phyloP scores from a whole-genome alignment of 129 eudicot species.

The Glebionis coronaria region DNA sequence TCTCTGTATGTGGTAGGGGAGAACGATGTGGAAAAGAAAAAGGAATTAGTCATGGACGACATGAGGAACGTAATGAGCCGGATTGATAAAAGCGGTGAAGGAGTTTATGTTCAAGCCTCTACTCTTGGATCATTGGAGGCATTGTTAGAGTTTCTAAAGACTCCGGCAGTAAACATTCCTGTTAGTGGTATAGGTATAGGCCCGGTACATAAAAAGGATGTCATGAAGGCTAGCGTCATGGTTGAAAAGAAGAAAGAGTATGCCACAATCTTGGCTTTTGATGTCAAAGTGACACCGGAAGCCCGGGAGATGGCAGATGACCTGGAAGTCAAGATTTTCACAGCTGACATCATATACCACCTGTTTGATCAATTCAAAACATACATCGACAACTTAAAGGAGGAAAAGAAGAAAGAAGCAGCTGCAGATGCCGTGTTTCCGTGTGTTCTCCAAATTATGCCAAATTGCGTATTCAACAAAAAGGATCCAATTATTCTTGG shows the following conservation, averaged over 20 bases:
- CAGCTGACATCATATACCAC: constrained; percentile 80
- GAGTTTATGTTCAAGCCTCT: constrained; percentile 94
- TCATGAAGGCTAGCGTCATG: constrained; percentile 96
- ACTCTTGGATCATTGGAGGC: constrained; percentile 96
- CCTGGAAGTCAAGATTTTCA: constrained; percentile 73
- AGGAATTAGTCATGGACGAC: constrained; percentile 73
- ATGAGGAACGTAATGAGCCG: constrained; percentile 80
- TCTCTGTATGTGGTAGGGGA: constrained; percentile 78
- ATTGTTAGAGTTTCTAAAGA: constrained; percentile 67
- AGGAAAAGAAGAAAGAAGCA: constrained; percentile 87
- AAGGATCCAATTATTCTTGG: constrained; percentile 94
- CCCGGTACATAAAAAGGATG: constrained; percentile 96
- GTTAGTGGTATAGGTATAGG: constrained; percentile 95
- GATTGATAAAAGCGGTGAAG: constrained; percentile 89
- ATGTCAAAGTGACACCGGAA: constrained; percentile 90
- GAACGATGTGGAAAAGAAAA: constrained; percentile 72
- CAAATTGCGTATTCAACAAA: constrained; percentile 80
- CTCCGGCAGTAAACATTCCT: constrained; percentile 88
- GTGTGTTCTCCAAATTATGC: constrained; percentile 79
- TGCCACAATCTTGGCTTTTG: constrained; percentile 86
- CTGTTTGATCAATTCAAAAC: constrained; percentile 93
- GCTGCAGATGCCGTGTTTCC: constrained; percentile 94
- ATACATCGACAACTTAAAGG: constrained; percentile 80
- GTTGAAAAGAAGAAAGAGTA: constrained; percentile 85
- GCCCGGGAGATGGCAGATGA: constrained; percentile 88